These are phyloP conservation scores for Aspergillus luchuensis DNA, from an alignment of 2,329 filamentous ascomycete genomes.

Conservation along the genomic window DNA sequence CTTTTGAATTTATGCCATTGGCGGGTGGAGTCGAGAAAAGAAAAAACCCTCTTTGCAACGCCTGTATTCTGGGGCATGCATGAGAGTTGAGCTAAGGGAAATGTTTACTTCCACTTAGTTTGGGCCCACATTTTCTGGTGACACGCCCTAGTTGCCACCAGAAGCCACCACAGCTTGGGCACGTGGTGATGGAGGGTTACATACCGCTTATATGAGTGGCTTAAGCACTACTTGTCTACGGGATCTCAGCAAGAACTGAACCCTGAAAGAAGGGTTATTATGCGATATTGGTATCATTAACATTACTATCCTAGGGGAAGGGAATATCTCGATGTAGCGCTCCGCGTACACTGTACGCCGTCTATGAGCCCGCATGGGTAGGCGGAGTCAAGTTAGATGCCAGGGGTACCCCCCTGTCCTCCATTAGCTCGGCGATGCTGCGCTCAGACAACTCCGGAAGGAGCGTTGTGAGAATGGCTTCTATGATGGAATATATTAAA, in stretches of 20 bases:
- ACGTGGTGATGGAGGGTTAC: not conserved
- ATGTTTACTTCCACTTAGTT: slow-evolving; percentile 1
- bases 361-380: slow-evolving; percentile 1
- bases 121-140: not conserved
- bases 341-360: not conserved
- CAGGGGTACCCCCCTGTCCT: slow-evolving; percentile 61
- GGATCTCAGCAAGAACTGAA: not conserved
- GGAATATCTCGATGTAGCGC: not conserved
- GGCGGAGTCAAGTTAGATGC: slow-evolving; percentile 18
- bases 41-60: not conserved
- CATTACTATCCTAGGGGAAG: not conserved
- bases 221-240: not conserved
- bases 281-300: slow-evolving; percentile 3
- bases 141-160: not conserved
- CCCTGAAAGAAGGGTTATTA: not conserved
- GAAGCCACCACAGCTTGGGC: not conserved
- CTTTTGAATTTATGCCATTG: not conserved
- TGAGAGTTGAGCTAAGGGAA: not conserved
- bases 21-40: not conserved
- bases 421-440: slow-evolving; percentile 70
- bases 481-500: slow-evolving; percentile 77
- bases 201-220: not conserved
- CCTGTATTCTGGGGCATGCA: not conserved
- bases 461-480: slow-evolving; percentile 76
- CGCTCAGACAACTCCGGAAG: slow-evolving; percentile 80